Evolutionary conservation across 805 yeast genomes (phyloP).

Genomic region (Metschnikowia peoriensis): DNA sequence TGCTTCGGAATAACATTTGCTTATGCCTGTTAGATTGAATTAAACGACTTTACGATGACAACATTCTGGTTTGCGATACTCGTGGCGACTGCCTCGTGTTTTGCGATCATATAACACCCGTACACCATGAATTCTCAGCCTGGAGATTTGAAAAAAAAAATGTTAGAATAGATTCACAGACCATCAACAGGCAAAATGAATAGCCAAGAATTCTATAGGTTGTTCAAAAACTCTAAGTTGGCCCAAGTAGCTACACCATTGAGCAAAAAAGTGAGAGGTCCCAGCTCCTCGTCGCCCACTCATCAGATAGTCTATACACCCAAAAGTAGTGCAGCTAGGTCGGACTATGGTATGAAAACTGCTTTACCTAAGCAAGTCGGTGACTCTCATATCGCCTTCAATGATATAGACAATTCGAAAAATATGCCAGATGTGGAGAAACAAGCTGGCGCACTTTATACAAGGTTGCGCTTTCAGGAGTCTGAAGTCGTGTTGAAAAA

Average conservation of each 20-base stretch:
- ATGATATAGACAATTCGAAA: constrained; percentile 65
- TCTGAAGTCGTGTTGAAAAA: constrained; percentile 51
- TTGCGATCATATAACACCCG: constrained; percentile 9
- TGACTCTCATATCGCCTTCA: constrained; percentile 57
- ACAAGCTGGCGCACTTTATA: constrained; percentile 56
- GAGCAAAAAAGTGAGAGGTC: constrained; percentile 29
- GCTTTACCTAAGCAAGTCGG: constrained; percentile 63
- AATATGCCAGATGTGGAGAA: constrained; percentile 72
- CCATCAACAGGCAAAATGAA: constrained; percentile 10
- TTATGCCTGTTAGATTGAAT: constrained; percentile 47
- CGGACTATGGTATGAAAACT: constrained; percentile 75
- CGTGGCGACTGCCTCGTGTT: no score
- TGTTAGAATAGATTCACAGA: neutral
- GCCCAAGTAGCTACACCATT: constrained; percentile 47
- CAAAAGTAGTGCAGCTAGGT: constrained; percentile 58
- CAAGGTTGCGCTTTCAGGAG: constrained; percentile 66
- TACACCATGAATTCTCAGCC: constrained; percentile 9
- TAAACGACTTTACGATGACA: neutral
- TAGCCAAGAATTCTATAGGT: constrained; percentile 19
- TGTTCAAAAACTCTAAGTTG: constrained; percentile 40
- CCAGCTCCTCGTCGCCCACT: constrained; percentile 46
- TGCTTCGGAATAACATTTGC: constrained; percentile 62
- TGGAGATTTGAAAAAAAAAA: neutral
- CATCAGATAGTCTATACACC: constrained; percentile 75
- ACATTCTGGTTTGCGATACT: no score